Evolutionary conservation across 371 early-diverging fungal species (phyloP), one percentile per base, ranked within the genome.

Genomic region (Mycotypha africana): DNA sequence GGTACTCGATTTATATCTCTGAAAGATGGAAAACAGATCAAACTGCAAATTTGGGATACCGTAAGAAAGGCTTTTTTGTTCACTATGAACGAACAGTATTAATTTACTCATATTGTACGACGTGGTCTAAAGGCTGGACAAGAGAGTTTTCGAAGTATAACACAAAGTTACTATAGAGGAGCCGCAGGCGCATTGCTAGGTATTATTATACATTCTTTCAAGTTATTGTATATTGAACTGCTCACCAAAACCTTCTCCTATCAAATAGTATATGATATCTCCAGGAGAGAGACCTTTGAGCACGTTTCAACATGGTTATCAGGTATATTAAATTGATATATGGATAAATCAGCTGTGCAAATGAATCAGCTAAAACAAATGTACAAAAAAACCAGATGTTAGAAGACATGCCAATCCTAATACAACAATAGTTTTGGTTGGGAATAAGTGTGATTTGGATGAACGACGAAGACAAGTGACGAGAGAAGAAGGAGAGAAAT

Each of bases 41-140:
- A 97, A 68, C 79, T 99, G 16, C 98, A 98, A 65, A 92, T 98
- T 45, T 99, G 99, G 99, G 99, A 99, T 67, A 98, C 99, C 12
- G 95, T 93, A 60, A 80, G n/a, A 8, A 30, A 35, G 32, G 31
- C 12, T 45, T 34, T n/a, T 33, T 35, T 11, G 33, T 11, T 16
- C n/a, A n/a, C n/a, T n/a, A n/a, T n/a, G n/a, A n/a, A n/a, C n/a
- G n/a, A n/a, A 28, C 11, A 28, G 28, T 8, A 28, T 28, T 8
- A 11, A 37, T 21, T 6, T 37, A 15, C 4, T 14, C n/a, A 6
- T 33, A 15, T 33, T n/a, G n/a, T n/a, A n/a, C n/a, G n/a, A n/a
- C n/a, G n/a, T n/a, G n/a, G n/a, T n/a, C n/a, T n/a, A n/a, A 56
- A 78, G 70, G 95, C 95, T 24, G 95, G 96, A 21, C 94, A 96